Conservation (phyloP, 2,329 filamentous ascomycete genomes). For the Alternaria triticina region DNA sequence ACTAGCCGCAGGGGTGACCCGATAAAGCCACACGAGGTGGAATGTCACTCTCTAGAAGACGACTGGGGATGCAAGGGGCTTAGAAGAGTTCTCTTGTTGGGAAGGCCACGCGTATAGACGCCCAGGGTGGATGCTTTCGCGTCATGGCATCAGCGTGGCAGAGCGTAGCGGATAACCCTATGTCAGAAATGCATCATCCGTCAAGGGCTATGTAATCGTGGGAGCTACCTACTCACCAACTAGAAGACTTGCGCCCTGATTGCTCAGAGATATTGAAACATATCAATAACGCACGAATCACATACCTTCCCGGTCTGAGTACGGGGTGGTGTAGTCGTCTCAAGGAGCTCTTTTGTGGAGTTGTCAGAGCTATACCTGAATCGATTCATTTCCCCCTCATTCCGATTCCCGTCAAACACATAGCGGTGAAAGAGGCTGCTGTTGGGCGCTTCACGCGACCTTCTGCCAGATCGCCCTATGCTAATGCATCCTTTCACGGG, state of each 20-base stretch:
- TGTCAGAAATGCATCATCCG: not conserved
- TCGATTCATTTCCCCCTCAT: constrained; percentile 17
- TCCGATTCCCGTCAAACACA: constrained; percentile 19
- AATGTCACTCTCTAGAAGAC: not conserved
- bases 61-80: not conserved
- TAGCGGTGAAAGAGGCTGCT: not conserved
- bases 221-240: not conserved
- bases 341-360: constrained; percentile 1
- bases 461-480: not conserved
- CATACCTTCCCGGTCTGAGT: not conserved
- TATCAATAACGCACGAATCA: constrained; percentile 9
- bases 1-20: not conserved
- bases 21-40: not conserved
- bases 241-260: not conserved
- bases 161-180: not conserved
- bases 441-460: not conserved
- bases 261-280: not conserved
- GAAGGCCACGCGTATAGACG: not conserved
- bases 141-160: not conserved
- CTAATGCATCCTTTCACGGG: not conserved
- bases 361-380: constrained; percentile 15
- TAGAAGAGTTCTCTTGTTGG: not conserved
- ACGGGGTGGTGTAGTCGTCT: not conserved
- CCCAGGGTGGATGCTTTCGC: not conserved
- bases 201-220: not conserved